A percentile compares a stretch with the other conserved stretches of the same genome.
Evolutionary conservation across 2,329 filamentous ascomycete species (phyloP).

Genomic region (Lasiodiplodia theobromae): DNA sequence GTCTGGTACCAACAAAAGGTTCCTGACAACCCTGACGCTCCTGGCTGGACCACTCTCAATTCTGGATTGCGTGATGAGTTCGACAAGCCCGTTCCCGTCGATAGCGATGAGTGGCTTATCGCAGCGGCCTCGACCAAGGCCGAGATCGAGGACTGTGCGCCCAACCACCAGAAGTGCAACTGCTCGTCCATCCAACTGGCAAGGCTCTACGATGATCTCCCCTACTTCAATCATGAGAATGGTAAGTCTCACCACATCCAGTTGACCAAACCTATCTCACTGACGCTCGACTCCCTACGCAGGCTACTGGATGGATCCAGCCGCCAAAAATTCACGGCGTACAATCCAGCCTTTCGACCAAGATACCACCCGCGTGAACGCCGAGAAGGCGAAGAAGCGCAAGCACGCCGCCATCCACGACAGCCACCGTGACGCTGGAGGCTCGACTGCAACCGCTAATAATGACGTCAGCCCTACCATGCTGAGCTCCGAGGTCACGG

Average conservation of each 20-base stretch:
- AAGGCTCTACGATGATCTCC: neutral
- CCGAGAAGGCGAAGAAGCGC: neutral
- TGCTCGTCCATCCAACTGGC: neutral
- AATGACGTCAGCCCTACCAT: too few relatives aligned
- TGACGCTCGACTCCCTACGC: neutral
- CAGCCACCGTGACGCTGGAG: neutral
- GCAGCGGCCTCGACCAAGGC: neutral
- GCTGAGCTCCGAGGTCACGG: neutral
- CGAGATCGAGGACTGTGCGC: neutral
- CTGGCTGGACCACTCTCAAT: neutral
- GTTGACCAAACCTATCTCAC: neutral
- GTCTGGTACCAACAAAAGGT: neutral
- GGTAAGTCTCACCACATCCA: neutral
- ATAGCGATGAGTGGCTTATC: neutral
- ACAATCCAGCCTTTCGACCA: neutral
- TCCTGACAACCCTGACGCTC: neutral
- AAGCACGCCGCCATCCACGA: neutral
- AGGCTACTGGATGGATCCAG: conserved; percentile 4
- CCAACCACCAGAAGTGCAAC: neutral
- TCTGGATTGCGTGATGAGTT: neutral
- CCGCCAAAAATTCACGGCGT: neutral
- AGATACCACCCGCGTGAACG: neutral
- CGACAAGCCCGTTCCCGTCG: neutral
- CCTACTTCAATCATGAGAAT: neutral
- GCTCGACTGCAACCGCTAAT: neutral